Evolutionary conservation across 2,329 filamentous ascomycete genomes (phyloP), one percentile per base, ranked within the genome.

Genomic region (Onygenales sp.): DNA sequence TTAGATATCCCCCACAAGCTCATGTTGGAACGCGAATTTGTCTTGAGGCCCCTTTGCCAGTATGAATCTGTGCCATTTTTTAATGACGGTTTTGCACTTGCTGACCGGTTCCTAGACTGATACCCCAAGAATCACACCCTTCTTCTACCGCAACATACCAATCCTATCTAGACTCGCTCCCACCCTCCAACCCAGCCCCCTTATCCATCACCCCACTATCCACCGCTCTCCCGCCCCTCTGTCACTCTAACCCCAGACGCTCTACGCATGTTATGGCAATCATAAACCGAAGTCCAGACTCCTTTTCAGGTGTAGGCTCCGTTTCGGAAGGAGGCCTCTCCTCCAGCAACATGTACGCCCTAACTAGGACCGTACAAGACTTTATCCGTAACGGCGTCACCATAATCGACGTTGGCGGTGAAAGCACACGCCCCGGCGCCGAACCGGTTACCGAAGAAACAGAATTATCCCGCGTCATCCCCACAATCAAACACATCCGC

Each of bases 291-390:
- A 97, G 93, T 0, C 92, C 92, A 0, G 92, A 98, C 72, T 97
- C 92, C 8, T 98, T 98, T 74, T 97, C 92, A 1, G 91, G 97
- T 65, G 92, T 17, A 0, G 92, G 98, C 72, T 97, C 92, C 8
- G 98, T 98, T 74, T 97, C 92, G 1, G 91, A 97, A 65, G 92
- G 90, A 51, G 90, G 90, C 7, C 64, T 90, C 67, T 71, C 73
- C 43, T 64, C 74, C 27, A 64, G 71, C 10, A 75, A 81, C 57
- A 57, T 72, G 1, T 57, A 68, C 27, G 61, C 73, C 31, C 76
- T 93, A 31, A 71, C 76, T 10, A 65, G 75, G 10, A 86, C 81
- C 1, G 77, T 91, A 13, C 71, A 75, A 49, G 61, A 71, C 9
- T 84, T 89, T 65, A 80, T 94, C 57, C 69, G 72, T 41, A 74